phyloP scores from a whole-genome alignment of 2,329 filamentous ascomycete species.

The Exophiala sp. region DNA sequence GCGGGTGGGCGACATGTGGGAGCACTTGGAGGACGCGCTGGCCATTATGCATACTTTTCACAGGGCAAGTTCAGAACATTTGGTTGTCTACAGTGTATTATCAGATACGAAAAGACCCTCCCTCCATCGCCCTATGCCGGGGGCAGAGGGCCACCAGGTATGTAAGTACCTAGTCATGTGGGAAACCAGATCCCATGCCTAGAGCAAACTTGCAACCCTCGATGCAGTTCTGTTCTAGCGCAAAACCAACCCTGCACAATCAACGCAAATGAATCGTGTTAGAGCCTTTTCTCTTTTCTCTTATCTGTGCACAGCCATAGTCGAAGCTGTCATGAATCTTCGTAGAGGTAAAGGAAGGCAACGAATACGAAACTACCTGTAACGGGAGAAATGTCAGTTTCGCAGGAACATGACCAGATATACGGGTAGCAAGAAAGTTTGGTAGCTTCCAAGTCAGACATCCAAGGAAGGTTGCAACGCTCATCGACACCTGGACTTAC shows the following conservation, averaged over 20 bases:
- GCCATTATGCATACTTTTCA: no score
- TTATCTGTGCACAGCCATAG: no score
- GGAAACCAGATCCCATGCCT: background rate
- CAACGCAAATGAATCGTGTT: no score
- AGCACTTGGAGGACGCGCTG: no score
- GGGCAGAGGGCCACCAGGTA: background rate
- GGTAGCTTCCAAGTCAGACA: slow-evolving; percentile 41
- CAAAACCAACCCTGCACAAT: no score
- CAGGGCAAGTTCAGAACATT: no score
- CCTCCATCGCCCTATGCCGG: background rate
- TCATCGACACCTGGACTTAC: slow-evolving; percentile 43
- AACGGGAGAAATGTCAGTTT: slow-evolving; percentile 10
- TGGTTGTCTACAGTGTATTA: background rate
- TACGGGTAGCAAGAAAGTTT: background rate
- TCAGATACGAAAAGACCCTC: background rate
- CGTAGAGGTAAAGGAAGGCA: no score
- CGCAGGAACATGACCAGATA: background rate
- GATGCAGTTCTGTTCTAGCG: background rate
- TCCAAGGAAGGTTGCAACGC: slow-evolving; percentile 49
- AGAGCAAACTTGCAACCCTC: background rate
- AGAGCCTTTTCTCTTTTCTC: no score
- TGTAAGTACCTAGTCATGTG: background rate
- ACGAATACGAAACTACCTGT: background rate
- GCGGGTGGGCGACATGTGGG: background rate
- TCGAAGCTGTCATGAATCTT: no score